phyloP scores from a whole-genome alignment of 1,284 basidiomycete species.

The Pseudozyma pruni region DNA sequence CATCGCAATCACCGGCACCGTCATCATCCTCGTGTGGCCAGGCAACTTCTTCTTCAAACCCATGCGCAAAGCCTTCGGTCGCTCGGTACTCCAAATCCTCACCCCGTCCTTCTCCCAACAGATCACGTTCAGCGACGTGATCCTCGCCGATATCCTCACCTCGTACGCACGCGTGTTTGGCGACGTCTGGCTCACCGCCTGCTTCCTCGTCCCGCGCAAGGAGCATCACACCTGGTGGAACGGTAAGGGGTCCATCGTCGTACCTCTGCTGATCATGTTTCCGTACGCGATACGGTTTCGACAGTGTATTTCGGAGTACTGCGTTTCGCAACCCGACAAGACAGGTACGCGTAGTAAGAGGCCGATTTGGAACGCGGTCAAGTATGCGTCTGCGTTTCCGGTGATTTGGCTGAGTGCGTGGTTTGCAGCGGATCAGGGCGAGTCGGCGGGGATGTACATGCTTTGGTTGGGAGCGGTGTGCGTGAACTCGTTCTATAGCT shows the following conservation, averaged over 20 bases:
- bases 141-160: slow-evolving; percentile 94
- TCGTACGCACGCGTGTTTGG: slow-evolving; percentile 96
- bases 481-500: slow-evolving; percentile 92
- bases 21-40: slow-evolving; percentile 50
- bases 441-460: slow-evolving; percentile 22
- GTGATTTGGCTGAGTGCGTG: slow-evolving; percentile 78
- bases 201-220: slow-evolving; percentile 75
- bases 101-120: slow-evolving; percentile 75
- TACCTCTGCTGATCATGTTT: slow-evolving; percentile 85
- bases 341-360: slow-evolving; percentile 66
- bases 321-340: slow-evolving; percentile 6
- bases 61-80: slow-evolving; percentile 44
- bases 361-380: slow-evolving; percentile 91
- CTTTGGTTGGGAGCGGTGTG: slow-evolving; percentile 79
- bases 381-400: slow-evolving; percentile 97
- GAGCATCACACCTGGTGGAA: slow-evolving; percentile 63
- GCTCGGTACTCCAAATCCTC: slow-evolving; percentile 76
- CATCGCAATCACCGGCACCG: slow-evolving; percentile 45
- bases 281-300: slow-evolving; percentile 91
- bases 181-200: slow-evolving; percentile 87
- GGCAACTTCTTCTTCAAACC: slow-evolving; percentile 50
- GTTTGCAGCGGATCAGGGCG: slow-evolving; percentile 42
- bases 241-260: slow-evolving; percentile 69
- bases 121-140: slow-evolving; percentile 88
- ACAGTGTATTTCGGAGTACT: slow-evolving; percentile 90